These are phyloP conservation scores for Phytopythium mirpurense DNA, from an alignment of 352 stramenopile genomes.

Conservation along the genomic window DNA sequence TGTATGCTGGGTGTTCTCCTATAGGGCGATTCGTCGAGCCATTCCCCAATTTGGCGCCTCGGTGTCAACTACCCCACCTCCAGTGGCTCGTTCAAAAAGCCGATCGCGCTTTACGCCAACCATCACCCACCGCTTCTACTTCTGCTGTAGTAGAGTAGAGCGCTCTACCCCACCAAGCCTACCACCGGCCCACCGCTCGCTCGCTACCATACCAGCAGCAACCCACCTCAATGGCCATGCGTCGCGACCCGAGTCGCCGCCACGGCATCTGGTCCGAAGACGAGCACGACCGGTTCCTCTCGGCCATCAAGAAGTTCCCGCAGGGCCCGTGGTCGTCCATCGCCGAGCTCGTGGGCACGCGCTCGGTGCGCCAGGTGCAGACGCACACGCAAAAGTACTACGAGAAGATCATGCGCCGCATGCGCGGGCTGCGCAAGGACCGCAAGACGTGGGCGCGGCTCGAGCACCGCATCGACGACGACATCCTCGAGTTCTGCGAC, in stretches of 20 bases:
- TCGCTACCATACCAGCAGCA: neutral
- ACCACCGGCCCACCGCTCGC: no score
- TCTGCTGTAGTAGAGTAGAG: no score
- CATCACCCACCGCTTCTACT: no score
- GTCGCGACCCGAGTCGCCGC: slow-evolving; percentile 4
- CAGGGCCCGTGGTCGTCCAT: slow-evolving; percentile 39
- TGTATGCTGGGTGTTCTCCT: no score
- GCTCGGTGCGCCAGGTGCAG: slow-evolving; percentile 60
- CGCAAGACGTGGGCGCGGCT: slow-evolving; percentile 39
- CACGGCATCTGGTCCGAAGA: slow-evolving; percentile 50
- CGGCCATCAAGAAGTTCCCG: slow-evolving; percentile 39
- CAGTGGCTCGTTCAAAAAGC: neutral
- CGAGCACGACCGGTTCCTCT: slow-evolving; percentile 54
- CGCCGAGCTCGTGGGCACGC: slow-evolving; percentile 31
- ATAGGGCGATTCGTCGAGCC: no score
- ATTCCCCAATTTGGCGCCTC: slow-evolving; percentile 9
- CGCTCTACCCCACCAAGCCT: no score
- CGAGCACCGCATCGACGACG: slow-evolving; percentile 55
- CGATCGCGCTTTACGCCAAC: slow-evolving; percentile 7
- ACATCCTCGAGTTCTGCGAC: slow-evolving; percentile 42
- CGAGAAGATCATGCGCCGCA: slow-evolving; percentile 64
- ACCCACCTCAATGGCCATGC: neutral
- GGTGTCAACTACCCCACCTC: neutral
- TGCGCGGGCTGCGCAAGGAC: slow-evolving; percentile 55
- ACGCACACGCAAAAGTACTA: slow-evolving; percentile 65